Percentiles rank a stretch among this genome's conserved stretches.
These are phyloP conservation scores for Puccinellia tenuiflora DNA, from an alignment of 176 grass and related monocot species.

Conservation along the genomic window DNA sequence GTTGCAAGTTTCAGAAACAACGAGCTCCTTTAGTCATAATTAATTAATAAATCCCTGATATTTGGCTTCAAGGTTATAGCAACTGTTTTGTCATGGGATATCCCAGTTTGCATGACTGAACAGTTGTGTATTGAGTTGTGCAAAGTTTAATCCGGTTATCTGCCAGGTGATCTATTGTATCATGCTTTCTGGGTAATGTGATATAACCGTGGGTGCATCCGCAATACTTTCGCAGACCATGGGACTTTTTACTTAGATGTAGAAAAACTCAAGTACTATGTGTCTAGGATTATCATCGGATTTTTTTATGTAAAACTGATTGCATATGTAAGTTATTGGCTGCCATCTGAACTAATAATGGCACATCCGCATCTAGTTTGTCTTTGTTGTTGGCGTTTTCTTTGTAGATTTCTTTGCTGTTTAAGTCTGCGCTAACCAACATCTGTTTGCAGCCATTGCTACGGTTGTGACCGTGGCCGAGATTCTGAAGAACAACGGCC, in stretches of 20 bases:
- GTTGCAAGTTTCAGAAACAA: not conserved
- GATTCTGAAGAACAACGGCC: conserved; percentile 87
- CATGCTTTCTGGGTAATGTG: not conserved
- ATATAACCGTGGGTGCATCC: not conserved
- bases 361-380: too few species aligned
- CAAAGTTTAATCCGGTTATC: not conserved
- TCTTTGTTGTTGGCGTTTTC: not conserved
- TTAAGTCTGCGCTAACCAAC: not conserved
- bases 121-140: not conserved
- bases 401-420: not conserved
- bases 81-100: not conserved
- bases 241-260: not conserved
- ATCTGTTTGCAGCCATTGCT: conserved; percentile 63
- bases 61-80: not conserved
- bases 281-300: not conserved
- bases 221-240: not conserved
- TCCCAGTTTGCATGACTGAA: not conserved
- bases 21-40: not conserved
- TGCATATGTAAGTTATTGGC: not conserved
- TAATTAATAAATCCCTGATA: too few species aligned
- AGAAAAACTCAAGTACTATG: not conserved
- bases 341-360: not conserved
- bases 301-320: not conserved
- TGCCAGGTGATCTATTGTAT: not conserved
- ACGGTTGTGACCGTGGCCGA: conserved; percentile 84